Evolutionary conservation across 495 filamentous ascomycete species (phyloP), one percentile per base, ranked within the genome.

Genomic region (Corynascus novoguineensis): DNA sequence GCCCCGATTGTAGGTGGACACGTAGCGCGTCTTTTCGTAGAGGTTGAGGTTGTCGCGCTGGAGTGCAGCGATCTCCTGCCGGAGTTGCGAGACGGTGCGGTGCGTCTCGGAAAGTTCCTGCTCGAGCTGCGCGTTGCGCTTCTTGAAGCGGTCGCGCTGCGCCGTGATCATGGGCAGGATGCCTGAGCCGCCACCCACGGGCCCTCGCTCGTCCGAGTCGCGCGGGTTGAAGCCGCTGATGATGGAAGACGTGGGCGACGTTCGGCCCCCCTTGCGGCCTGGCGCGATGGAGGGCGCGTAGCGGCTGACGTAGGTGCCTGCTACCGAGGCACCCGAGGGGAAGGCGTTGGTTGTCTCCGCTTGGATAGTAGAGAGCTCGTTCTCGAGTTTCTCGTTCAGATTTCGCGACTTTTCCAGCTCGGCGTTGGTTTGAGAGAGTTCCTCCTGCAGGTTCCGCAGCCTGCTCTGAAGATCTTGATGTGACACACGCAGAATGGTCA

Each of bases 101-200:
- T 97, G 89, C 50, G 79, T 75, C 56, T 93, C 90, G 7, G 89
- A 89, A 19, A 97, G 78, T 63, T 97, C 92, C 46, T 89, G 83
- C 69, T 97, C 95, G 41, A 99, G 82, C 66, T 97, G 89, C 1
- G 85, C 72, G 58, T 95, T 97, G 61, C 90, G 86, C 78, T 95
- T 89, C 78, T 96, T 97, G 81, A 99, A 99, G 40, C 93, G 88
- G 71, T 99, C 93, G 58, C 93, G 86, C 70, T 99, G 93, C 19
- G 93, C 93, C 46, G 93, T 95, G 55, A 99, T 86, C 93, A 99
- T 99, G 25, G 95, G 93, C 25, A 99, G 76, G 57, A 99, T 95
- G 19, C 91, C 91, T 2, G 88, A 89, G 27, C 90, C 89, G 49
- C 88, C 89, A 9, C 90, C 89, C 15, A 87, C 81, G 9, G 21